A percentile compares a stretch with the other conserved stretches of the same genome.
These are phyloP conservation scores for Colletotrichum navitas DNA, from an alignment of 2,329 filamentous ascomycete genomes.

Conservation along the genomic window DNA sequence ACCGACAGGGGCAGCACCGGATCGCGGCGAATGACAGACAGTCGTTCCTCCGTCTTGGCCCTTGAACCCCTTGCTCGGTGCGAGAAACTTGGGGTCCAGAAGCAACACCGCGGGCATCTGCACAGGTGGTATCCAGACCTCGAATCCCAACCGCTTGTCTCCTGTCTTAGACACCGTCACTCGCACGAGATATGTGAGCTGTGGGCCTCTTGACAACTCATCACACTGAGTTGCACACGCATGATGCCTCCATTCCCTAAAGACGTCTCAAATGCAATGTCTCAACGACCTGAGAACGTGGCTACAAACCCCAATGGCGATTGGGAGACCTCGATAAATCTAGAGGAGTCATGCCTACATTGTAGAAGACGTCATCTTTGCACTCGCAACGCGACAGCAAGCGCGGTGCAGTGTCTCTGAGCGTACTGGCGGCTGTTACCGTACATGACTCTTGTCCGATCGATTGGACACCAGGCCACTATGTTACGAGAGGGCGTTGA, in stretches of 20 bases:
- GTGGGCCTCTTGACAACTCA: not conserved
- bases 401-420: constrained; percentile 3
- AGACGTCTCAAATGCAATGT: constrained; percentile 1
- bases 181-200: not conserved
- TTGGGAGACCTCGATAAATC: not conserved
- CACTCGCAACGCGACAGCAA: not conserved
- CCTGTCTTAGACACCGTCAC: constrained; percentile 16
- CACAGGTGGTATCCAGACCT: not conserved
- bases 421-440: not conserved
- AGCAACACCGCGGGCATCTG: not conserved
- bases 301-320: not conserved
- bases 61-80: not conserved
- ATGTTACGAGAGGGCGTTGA: constrained; percentile 14
- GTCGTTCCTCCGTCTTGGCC: not conserved
- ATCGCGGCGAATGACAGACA: constrained; percentile 22
- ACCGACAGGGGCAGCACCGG: constrained; percentile 29
- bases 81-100: constrained; percentile 13
- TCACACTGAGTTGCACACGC: not conserved
- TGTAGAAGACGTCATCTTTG: not conserved
- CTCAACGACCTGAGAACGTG: not conserved
- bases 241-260: not conserved
- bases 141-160: constrained; percentile 4
- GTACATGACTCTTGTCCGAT: not conserved
- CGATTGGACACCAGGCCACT: constrained; percentile 12
- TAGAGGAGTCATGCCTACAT: not conserved